Percentiles rank a stretch among this genome's conserved stretches.
phyloP scores from a whole-genome alignment of 1,284 basidiomycete genomes.

The Acaromyces ingoldii region DNA sequence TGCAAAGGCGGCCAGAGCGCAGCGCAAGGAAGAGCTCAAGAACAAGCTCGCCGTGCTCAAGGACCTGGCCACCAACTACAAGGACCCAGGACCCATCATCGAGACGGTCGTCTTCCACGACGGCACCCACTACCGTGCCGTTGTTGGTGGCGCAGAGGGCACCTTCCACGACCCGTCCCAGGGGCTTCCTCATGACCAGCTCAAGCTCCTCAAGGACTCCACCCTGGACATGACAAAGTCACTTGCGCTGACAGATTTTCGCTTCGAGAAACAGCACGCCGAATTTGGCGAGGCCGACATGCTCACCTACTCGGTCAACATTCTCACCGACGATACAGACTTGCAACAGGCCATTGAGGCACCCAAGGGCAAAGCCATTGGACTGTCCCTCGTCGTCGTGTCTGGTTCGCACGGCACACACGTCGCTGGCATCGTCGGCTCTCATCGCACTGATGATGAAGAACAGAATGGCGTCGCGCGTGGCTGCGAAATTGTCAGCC shows the following conservation, averaged over 20 bases:
- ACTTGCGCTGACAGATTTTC: constrained; percentile 47
- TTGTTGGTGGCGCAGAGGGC: constrained; percentile 51
- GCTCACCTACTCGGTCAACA: constrained; percentile 50
- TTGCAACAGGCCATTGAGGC: constrained; percentile 10
- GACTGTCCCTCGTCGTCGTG: constrained; percentile 40
- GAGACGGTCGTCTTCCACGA: constrained; percentile 51
- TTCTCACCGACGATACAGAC: constrained; percentile 34
- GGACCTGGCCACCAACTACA: constrained; percentile 38
- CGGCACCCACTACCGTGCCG: constrained; percentile 48
- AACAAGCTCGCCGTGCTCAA: constrained; percentile 44
- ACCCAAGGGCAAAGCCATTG: constrained; percentile 5
- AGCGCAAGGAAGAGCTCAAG: constrained; percentile 42
- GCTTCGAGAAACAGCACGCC: constrained; percentile 44
- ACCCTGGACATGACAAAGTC: constrained; percentile 38
- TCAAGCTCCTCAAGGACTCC: constrained; percentile 18
- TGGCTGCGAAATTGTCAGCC: constrained; percentile 48
- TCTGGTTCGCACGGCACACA: constrained; percentile 52
- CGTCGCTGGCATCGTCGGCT: constrained; percentile 51
- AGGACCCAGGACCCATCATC: constrained; percentile 49
- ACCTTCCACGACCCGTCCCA: constrained; percentile 32
- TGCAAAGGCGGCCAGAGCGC: constrained; percentile 10
- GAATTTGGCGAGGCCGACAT: constrained; percentile 48
- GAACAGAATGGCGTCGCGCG: constrained; percentile 50
- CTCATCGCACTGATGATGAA: constrained; percentile 35
- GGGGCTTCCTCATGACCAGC: constrained; percentile 29